Evolutionary conservation across 768 basidiomycete species (phyloP), one percentile per base, ranked within the genome.

Genomic region (Dentipellis fragilis): DNA sequence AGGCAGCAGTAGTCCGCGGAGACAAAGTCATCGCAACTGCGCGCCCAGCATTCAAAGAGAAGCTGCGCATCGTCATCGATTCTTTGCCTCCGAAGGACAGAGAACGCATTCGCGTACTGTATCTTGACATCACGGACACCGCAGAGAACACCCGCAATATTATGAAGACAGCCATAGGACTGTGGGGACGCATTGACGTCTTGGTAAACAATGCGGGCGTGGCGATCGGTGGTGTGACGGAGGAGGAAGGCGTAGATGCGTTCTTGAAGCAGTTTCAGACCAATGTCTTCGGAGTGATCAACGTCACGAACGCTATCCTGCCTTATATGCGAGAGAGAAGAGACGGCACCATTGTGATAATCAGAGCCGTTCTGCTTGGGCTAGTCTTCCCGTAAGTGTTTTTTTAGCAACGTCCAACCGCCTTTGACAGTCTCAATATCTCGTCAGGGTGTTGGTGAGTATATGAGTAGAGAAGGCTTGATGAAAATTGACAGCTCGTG

Each of bases 21-120:
- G 77, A 80, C 55, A 72, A 72, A 35, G 78, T 78, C 10, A 75
- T 78, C 51, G 78, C 77, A 2, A 77, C 78, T 11, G 73, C 72
- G 1, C 71, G 75, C 46, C 70, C 69, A 11, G 54, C 73, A 12
- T 42, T 17, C 12, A 62, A 68, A 29, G 23, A 19, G 46, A 29
- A n/a, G 45, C 71, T 64, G 49, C 63, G 74, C 39, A 50, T 59
- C 40, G 48, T 68, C 29, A 54, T 60, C 58, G 47, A 58, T 3
- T 54, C 60, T 11, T 61, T 21, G 11, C n/a, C 54, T 16, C 19
- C 46, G 23, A 35, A 9, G 5, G 35, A 23, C 5, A n/a, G n/a
- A n/a, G n/a, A n/a, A 37, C n/a, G n/a, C n/a, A 19, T 57, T 12
- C 47, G 34, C n/a, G 22, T 57, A 11, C 46, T 53, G 1, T 36